Base-by-base conservation (phyloP, 306 rosid genomes). In the Luffa aegyptiaca region DNA sequence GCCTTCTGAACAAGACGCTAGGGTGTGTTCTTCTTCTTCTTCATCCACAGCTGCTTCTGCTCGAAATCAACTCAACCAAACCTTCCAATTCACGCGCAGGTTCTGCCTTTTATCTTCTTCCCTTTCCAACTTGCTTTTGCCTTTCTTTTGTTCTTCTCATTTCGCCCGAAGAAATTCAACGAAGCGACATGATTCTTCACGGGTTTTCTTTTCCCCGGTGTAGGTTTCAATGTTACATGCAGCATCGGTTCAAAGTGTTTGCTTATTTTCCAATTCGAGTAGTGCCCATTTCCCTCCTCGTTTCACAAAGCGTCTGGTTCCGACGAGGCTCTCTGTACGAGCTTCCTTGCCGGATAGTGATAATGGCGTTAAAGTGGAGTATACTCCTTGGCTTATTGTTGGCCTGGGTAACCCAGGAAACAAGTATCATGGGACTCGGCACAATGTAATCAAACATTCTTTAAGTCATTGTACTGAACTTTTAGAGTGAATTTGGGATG, bases 321-420 rank as follows among this genome's bases (percentile, higher is more conserved):
- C 85, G 33, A 76, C 81, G 2, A 68, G 87, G 70, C 81, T 85
- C 62, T 82, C 82, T 17, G 80, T 91, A 35, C 88, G 86, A n/a
- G 92, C 93, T 84, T 88, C 92, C 2, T 80, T 87, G 51, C 82
- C 86, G 2, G 87, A 83, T 10, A 61, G 77, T 55, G 81, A 68
- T 18, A 88, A 86, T 82, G 90, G 84, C 48, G 80, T 80, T 75
- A 84, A 85, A 88, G 86, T 91, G 85, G 98, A 94, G 72, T 94
- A 91, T 89, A 94, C 98, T 79, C 98, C 98, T 72, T 94, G 98
- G 98, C 86, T 94, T 77, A 81, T 94, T 41, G 97, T 89, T 85
- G 98, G 98, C 26, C 80, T 94, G 94, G 98, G 98, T 48, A 94
- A 94, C 84, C 98, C 97, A 6, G 98, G 97, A 61, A 89, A 86